phyloP scores from a whole-genome alignment of 2,329 filamentous ascomycete genomes.

The Gnomoniopsis sp. region DNA sequence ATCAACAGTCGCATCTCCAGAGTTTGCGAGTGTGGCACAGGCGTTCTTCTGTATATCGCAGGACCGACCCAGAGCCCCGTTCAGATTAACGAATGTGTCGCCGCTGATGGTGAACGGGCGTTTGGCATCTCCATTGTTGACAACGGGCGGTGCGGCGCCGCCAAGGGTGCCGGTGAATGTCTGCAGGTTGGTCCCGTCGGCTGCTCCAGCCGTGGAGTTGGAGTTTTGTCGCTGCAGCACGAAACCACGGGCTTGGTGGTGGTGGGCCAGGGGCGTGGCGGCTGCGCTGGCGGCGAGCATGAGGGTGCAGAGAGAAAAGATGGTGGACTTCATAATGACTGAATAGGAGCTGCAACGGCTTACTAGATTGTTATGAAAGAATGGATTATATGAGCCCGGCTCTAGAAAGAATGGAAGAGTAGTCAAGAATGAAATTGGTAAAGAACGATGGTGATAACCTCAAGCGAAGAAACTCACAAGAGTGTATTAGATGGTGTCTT shows the following conservation, averaged over 20 bases:
- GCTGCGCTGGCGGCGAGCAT: neutral
- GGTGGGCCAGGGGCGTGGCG: neutral
- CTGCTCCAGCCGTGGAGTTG: neutral
- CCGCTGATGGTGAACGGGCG: neutral
- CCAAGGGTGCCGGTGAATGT: conserved; percentile 7
- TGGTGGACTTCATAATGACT: neutral
- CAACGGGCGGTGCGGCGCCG: conserved; percentile 2
- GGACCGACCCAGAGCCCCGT: conserved; percentile 3
- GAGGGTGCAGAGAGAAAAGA: neutral
- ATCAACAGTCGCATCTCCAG: neutral
- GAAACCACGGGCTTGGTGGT: neutral
- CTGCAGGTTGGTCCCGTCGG: neutral
- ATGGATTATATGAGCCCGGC: neutral
- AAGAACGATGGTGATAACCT: neutral
- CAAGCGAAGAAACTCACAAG: no score
- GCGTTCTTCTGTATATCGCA: conserved; percentile 9
- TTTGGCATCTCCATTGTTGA: neutral
- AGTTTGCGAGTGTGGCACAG: conserved; percentile 2
- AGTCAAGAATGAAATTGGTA: neutral
- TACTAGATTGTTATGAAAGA: neutral
- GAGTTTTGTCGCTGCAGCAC: neutral
- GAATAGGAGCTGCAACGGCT: neutral
- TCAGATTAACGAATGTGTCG: neutral
- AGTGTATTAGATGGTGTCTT: no score
- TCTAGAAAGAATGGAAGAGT: neutral